phyloP scores from a whole-genome alignment of 31 red algal species.

The Asparagopsis taxiformis region DNA sequence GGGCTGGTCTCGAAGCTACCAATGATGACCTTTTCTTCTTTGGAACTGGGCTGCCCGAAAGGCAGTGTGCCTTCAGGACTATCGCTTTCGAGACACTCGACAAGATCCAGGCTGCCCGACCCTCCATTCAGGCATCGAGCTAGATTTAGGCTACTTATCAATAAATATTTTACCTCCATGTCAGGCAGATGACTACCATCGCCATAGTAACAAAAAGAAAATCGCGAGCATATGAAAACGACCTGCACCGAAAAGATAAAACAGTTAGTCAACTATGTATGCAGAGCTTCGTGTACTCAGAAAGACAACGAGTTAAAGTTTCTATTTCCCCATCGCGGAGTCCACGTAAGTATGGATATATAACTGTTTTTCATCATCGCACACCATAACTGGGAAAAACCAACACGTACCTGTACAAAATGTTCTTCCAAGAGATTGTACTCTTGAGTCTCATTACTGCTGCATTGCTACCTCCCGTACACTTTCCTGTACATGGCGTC shows the following conservation, averaged over 20 bases:
- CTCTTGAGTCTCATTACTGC: no score
- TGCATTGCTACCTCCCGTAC: slow-evolving; percentile 4
- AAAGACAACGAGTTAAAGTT: no score
- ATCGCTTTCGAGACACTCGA: slow-evolving; percentile 19
- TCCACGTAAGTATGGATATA: no score
- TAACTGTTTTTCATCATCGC: no score
- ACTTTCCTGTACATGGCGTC: slow-evolving; percentile 9
- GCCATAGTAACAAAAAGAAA: background rate
- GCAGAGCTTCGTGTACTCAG: no score
- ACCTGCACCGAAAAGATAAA: no score
- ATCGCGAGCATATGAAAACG: background rate
- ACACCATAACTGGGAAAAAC: no score
- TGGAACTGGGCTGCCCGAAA: slow-evolving; percentile 8
- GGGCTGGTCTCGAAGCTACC: background rate
- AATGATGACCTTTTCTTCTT: slow-evolving; percentile 17
- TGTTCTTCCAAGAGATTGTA: no score
- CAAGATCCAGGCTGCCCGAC: slow-evolving; percentile 17
- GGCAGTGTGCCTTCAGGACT: slow-evolving; percentile 29
- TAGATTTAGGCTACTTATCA: background rate
- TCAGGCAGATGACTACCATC: no score
- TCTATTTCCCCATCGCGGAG: no score
- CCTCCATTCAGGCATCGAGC: background rate
- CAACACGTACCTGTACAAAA: no score
- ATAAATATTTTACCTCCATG: background rate
- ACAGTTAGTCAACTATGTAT: no score